phyloP scores from a whole-genome alignment of 495 filamentous ascomycete species.

The Aspergillus incahuasiensis region DNA sequence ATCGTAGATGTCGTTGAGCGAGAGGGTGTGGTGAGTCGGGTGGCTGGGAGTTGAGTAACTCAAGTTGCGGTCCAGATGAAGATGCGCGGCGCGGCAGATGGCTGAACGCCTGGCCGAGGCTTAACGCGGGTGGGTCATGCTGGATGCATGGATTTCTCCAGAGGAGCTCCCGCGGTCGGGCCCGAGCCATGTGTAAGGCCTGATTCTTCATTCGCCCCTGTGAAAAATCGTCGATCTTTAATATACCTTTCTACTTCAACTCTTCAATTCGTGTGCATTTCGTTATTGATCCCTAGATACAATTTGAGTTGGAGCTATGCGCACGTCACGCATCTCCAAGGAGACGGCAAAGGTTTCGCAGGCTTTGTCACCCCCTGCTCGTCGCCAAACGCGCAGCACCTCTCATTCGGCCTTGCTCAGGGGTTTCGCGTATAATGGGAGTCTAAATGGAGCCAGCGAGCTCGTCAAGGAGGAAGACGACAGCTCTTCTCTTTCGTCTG shows the following conservation, averaged over 20 bases:
- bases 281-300: neutral
- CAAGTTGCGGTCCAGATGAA: conserved; percentile 1
- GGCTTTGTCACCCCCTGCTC: conserved; percentile 38
- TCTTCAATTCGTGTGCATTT: neutral
- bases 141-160: conserved; percentile 6
- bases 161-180: conserved; percentile 12
- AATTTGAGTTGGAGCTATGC: conserved; percentile 32
- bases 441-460: conserved; percentile 12
- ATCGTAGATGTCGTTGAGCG: neutral
- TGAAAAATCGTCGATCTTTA: conserved; percentile 15
- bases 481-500: conserved; percentile 40
- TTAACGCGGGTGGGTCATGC: conserved; percentile 12
- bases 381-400: conserved; percentile 36
- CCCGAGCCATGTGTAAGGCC: conserved; percentile 15
- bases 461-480: conserved; percentile 28
- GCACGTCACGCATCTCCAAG: conserved; percentile 54
- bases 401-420: conserved; percentile 27
- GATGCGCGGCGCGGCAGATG: conserved; percentile 2
- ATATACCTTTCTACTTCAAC: neutral
- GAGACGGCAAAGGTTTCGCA: conserved; percentile 53
- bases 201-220: conserved; percentile 6
- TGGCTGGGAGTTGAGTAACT: conserved; percentile 3
- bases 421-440: conserved; percentile 27
- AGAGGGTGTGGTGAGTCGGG: neutral
- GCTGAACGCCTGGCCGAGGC: conserved; percentile 12